Evolutionary conservation across 306 rosid genomes (phyloP), one percentile per base, ranked within the genome.

Genomic region (Pueraria montana): DNA sequence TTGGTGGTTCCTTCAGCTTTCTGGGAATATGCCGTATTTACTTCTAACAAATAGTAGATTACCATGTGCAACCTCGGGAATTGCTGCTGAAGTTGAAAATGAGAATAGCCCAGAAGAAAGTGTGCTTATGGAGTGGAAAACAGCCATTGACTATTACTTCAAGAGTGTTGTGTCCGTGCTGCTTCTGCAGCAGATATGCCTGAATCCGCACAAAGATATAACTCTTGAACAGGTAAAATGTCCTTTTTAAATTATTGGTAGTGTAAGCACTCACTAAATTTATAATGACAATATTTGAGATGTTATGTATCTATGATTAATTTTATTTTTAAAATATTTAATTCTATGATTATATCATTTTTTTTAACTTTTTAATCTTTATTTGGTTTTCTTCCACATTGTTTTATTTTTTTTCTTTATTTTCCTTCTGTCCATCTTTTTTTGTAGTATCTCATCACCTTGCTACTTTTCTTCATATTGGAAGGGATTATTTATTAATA

Each of bases 1-100:
- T 55, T 96, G 98, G 99, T 96, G 99, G 99, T 96, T 96, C 82
- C 90, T 93, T 84, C 83, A 84, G 82, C 90, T 90, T 32, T 90
- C 91, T 26, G 80, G 81, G n/a, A 90, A 86, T 71, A 64, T 87
- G 43, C 84, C 89, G 48, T 79, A 86, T 89, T 69, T 95, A 87
- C 84, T 92, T 43, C 88, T 80, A 45, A 77, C 83, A 32, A 84
- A 78, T 62, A 75, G 79, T 86, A 80, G 86, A 78, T 46, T 87
- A 16, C 53, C 90, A 13, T 20, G 8, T 84, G 89, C 79, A 82
- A 76, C 77, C 59, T 69, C 82, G 20, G 89, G 82, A 76, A 38
- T 56, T n/a, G n/a, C n/a, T 74, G 76, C 71, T 72, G 78, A 73
- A 58, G 53, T 58, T 50, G 56, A 87, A 61, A 56, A 58, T 72